Base-by-base conservation (phyloP, 345 rosid species). In the Psidium guajava region DNA sequence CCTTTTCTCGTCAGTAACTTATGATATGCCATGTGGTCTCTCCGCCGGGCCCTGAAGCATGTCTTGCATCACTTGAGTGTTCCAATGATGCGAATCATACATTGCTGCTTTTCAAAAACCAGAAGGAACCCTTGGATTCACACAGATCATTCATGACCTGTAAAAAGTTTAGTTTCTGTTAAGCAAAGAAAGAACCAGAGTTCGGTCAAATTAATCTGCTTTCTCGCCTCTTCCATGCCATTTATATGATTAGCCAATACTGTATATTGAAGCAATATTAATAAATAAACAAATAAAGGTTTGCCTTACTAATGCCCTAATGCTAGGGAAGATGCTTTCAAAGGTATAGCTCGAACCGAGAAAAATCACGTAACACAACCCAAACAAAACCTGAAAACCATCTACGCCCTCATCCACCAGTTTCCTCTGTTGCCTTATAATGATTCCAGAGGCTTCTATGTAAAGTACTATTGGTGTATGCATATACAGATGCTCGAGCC, bases 71-170 rank as follows among this genome's bases (percentile, higher is more conserved):
- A 2, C 80, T 69, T 6, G 0, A 18, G 18, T 20, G 80, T 69
- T 36, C 47, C 36, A 47, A 69, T 36, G 14, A 11, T 36, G 80
- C 5, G 13, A 69, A 18, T 69, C 87, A 87, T 69, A 89, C 89
- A 44, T 90, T 91, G 61, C 91, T 89, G 9, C 85, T 94, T 86
- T 88, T 92, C 89, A 95, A 86, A 56, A 90, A 83, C 97, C 97
- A 95, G 12, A 89, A 89, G 56, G 93, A 89, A 83, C 92, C 92
- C 86, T 83, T 91, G 80, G 91, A 88, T 88, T 91, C 94, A 83
- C 97, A 95, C 44, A 94, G 36, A 40, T 95, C 98, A 56, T 85
- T 85, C 92, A 93, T 92, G 82, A 94, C 93, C 95, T 93, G 91
- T 82, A 86, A 80, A 42, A 74, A 40, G 73, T 36, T 69, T 69